Base-by-base conservation (phyloP, 345 rosid species). In the Adansonia digitata region DNA sequence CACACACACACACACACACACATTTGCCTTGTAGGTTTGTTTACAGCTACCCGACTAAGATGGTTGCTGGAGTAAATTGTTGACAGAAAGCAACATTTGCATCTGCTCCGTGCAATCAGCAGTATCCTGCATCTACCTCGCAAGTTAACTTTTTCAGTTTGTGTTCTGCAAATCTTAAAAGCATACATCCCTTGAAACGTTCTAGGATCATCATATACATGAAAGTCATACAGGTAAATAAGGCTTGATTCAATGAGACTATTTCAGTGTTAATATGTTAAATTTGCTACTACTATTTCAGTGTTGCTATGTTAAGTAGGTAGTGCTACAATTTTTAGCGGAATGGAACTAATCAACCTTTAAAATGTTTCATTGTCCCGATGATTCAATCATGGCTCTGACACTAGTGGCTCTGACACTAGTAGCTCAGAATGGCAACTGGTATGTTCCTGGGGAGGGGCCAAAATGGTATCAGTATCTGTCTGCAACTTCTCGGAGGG, bases 341-440 rank as follows among this genome's bases (percentile, higher is more conserved):
- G 13, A 13, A 26, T 43, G 15, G 20, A 45, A 26, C 18, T 27
- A 67, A 60, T 60, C 18, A 14, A 49, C 31, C 42, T 69, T 29
- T n/a, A n/a, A n/a, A 69, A 49, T 4, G 35, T 27, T 27, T 13
- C 39, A 49, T 5, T 69, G 73, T 49, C 73, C 60, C 73, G 51
- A 69, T 69, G 73, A 51, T 69, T 49, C 73, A 49, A 69, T 31
- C 73, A 69, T 69, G 59, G 43, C 42, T 49, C 43, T 49, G 73
- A 49, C 60, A n/a, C n/a, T n/a, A n/a, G n/a, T 69, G 59, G 43
- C 42, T 49, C 43, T 49, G 73, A 49, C 60, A n/a, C n/a, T n/a
- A 69, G 8, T 17, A 48, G 17, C 42, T 69, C 42, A 52, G 57
- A 31, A 49, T 69, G 73, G 39, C 57, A 69, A 49, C 73, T 51